These are phyloP conservation scores for Cutaneotrichosporon dermatis DNA, from an alignment of 1,284 basidiomycete genomes.

Conservation along the genomic window DNA sequence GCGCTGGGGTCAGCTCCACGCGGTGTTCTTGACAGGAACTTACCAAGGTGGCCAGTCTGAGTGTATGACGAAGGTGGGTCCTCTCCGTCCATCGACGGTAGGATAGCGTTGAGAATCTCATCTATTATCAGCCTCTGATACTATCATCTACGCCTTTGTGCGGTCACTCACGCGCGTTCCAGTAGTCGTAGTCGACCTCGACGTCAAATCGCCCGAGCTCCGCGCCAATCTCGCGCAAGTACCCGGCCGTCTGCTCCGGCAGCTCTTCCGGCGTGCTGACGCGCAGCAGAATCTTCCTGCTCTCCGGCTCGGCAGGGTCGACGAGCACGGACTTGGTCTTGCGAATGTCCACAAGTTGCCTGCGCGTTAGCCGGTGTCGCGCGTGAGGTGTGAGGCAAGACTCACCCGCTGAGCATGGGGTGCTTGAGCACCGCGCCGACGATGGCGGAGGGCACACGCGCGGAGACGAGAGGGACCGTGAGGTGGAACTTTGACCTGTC, in stretches of 20 bases:
- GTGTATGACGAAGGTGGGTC: constrained; percentile 84
- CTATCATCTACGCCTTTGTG: too few species aligned
- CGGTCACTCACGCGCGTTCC: constrained; percentile 68
- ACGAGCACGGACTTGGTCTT: constrained; percentile 60
- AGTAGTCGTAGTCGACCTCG: constrained; percentile 73
- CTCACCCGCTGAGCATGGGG: constrained; percentile 58
- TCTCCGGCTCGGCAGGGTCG: constrained; percentile 54
- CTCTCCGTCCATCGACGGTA: constrained; percentile 69
- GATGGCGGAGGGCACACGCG: constrained; percentile 58
- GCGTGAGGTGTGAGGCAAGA: constrained; percentile 8
- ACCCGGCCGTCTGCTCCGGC: constrained; percentile 55
- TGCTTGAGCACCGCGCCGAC: constrained; percentile 59
- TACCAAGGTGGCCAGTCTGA: constrained; percentile 84
- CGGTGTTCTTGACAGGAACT: too few species aligned
- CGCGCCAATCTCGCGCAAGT: constrained; percentile 56
- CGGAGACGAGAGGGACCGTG: constrained; percentile 62
- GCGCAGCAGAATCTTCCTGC: constrained; percentile 60
- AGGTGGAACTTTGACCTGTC: constrained; percentile 64
- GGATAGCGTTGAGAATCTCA: constrained; percentile 71
- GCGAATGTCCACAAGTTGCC: constrained; percentile 61
- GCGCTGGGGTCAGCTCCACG: constrained; percentile 53
- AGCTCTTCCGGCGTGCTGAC: constrained; percentile 62
- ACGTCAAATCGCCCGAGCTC: constrained; percentile 60
- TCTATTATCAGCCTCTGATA: too few species aligned
- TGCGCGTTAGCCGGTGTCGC: too few species aligned